phyloP scores from a whole-genome alignment of 768 basidiomycete genomes.

The Tulasnella sp. region DNA sequence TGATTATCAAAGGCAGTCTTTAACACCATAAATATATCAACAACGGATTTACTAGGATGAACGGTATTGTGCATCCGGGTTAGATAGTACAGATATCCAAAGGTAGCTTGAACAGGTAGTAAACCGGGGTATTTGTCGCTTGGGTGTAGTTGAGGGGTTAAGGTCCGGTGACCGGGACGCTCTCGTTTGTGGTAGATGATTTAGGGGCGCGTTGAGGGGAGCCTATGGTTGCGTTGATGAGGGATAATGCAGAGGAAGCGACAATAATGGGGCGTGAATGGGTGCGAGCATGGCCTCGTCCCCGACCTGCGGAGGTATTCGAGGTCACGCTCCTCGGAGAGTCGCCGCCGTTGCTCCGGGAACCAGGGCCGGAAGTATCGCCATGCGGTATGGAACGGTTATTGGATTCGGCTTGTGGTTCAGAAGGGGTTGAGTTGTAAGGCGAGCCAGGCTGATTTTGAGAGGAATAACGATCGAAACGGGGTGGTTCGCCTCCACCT shows the following conservation, averaged over 20 bases:
- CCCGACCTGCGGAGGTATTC: not conserved
- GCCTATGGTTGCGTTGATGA: not conserved
- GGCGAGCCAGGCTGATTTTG: not conserved
- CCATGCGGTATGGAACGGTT: not conserved
- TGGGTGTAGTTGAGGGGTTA: not conserved
- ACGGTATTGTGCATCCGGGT: not conserved
- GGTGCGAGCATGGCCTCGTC: not conserved
- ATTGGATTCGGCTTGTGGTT: not conserved
- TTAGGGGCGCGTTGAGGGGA: not conserved
- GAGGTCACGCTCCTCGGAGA: not conserved
- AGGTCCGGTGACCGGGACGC: not conserved
- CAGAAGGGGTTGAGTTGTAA: not conserved
- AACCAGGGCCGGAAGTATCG: not conserved
- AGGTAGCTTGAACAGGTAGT: not conserved
- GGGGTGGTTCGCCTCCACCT: not conserved
- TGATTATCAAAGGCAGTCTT: not conserved
- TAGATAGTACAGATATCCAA: not conserved
- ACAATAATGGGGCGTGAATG: not conserved
- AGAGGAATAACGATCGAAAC: not conserved
- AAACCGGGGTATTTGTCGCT: not conserved
- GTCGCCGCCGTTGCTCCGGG: not conserved
- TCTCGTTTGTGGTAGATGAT: not conserved
- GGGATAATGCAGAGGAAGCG: not conserved
- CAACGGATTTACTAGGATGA: not conserved
- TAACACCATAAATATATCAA: not conserved